These are phyloP conservation scores for Cercospora zeae-maydis DNA, from an alignment of 2,329 filamentous ascomycete genomes.

Conservation along the genomic window DNA sequence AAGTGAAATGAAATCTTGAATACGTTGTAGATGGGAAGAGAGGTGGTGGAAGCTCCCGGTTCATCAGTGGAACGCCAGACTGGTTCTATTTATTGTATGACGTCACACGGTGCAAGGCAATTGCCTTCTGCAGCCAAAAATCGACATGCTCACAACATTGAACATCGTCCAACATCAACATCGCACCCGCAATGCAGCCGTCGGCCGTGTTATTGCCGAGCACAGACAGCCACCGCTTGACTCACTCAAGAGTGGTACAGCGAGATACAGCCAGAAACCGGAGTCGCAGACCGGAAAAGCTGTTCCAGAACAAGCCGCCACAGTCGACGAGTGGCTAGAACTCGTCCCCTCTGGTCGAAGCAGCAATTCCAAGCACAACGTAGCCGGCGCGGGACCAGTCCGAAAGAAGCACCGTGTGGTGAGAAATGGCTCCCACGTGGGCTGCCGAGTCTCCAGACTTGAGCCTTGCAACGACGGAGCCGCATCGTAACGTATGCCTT, in stretches of 20 bases:
- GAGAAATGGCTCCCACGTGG: slow-evolving; percentile 1
- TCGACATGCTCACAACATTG: too few species aligned
- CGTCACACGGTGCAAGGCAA: too few species aligned
- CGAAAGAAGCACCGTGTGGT: background rate
- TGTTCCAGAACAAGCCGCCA: background rate
- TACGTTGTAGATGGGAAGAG: too few species aligned
- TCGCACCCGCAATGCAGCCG: background rate
- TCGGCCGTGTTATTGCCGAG: background rate
- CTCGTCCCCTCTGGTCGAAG: background rate
- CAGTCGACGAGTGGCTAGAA: background rate
- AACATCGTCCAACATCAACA: background rate
- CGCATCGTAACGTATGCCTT: background rate
- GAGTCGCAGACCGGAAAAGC: background rate
- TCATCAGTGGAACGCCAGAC: too few species aligned
- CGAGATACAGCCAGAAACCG: background rate
- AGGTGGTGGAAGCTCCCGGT: too few species aligned
- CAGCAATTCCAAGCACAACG: background rate
- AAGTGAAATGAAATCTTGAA: too few species aligned
- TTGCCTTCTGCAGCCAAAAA: too few species aligned
- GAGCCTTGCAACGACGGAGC: background rate
- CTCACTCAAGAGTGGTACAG: background rate
- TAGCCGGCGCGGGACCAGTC: background rate
- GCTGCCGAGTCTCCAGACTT: background rate
- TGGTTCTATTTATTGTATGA: too few species aligned
- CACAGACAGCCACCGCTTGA: background rate